Base-by-base conservation (phyloP, 768 basidiomycete genomes). In the Krasilnikovozyma curviuscula region DNA sequence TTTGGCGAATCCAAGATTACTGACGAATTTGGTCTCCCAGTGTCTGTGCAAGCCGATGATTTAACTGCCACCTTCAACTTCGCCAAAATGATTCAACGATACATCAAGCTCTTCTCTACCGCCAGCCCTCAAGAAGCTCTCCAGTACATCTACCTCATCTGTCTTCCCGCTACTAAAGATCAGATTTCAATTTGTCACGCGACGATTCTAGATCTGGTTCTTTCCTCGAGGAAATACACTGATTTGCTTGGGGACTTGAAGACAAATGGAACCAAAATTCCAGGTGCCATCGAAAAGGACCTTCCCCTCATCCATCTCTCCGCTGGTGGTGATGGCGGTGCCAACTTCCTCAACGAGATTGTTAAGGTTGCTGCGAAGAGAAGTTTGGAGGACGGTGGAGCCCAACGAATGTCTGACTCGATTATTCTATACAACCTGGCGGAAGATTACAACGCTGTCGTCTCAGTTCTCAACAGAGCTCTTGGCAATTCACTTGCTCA, bases 341-440 rank as follows among this genome's bases (percentile, higher is more conserved):
- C 79, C 41, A 88, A 81, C 68, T 78, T 86, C 50, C 76, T 77
- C 23, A 71, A n/a, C n/a, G n/a, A 81, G 21, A 83, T 98, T 48
- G 79, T 95, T 42, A 68, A 79, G 51, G 75, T 75, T 6, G 84
- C 89, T 0, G 91, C 91, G 0, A 72, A 72, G 27, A 72, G 83
- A 54, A 80, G 81, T 1, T 77, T 84, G 59, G 73, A 80, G 46
- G 86, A 86, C n/a, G n/a, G n/a, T n/a, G n/a, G n/a, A n/a, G n/a
- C n/a, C 58, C 78, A 84, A 58, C 79, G 82, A 28, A 61, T 83
- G 32, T 72, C 79, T 2, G 86, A 95, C 62, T 86, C 88, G 3
- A 86, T 97, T 68, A 85, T 88, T 61, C 69, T 98, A 37, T 95
- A 86, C 68, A 89, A 95, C 66, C 76, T 95, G 31, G 89, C 89